Conservation (phyloP, 1,139 yeast species). For the Taphrina communis region DNA sequence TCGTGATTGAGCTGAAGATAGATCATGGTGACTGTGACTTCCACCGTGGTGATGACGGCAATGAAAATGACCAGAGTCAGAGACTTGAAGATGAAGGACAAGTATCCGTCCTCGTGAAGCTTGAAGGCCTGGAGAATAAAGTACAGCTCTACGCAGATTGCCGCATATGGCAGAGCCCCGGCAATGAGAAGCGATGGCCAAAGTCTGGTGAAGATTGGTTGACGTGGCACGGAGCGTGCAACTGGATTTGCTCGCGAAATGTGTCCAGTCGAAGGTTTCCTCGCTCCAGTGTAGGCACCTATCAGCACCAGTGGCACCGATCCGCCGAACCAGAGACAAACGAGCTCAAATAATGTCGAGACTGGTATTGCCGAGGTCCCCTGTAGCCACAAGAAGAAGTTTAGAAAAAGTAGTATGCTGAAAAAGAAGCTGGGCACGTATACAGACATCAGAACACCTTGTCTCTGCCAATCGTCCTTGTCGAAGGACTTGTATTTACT, state of each 20-base stretch:
- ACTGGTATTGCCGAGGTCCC: slow-evolving; percentile 78
- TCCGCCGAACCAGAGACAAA: slow-evolving; percentile 64
- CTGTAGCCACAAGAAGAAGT: slow-evolving; percentile 75
- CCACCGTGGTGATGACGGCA: slow-evolving; percentile 67
- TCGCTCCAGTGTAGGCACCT: slow-evolving; percentile 61
- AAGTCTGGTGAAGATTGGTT: slow-evolving; percentile 53
- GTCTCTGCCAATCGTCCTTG: slow-evolving; percentile 49
- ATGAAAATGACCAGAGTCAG: slow-evolving; percentile 66
- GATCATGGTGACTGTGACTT: slow-evolving; percentile 74
- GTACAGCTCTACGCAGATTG: slow-evolving; percentile 78
- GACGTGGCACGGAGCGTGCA: slow-evolving; percentile 54
- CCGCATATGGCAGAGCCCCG: slow-evolving; percentile 77
- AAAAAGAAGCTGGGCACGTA: slow-evolving; percentile 65
- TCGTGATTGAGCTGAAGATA: slow-evolving; percentile 67
- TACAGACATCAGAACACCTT: slow-evolving; percentile 50
- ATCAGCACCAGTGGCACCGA: slow-evolving; percentile 75
- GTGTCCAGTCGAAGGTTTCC: not conserved
- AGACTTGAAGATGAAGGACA: slow-evolving; percentile 75
- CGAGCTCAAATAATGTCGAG: slow-evolving; percentile 67
- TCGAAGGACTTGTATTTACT: slow-evolving; percentile 62
- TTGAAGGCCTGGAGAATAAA: slow-evolving; percentile 78
- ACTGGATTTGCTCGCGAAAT: slow-evolving; percentile 50
- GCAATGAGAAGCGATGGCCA: slow-evolving; percentile 54
- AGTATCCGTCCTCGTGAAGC: slow-evolving; percentile 78
- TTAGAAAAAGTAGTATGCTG: slow-evolving; percentile 62